Evolutionary conservation across 177 flowering plant genomes (phyloP).

Genomic region (Vitis hybrid): DNA sequence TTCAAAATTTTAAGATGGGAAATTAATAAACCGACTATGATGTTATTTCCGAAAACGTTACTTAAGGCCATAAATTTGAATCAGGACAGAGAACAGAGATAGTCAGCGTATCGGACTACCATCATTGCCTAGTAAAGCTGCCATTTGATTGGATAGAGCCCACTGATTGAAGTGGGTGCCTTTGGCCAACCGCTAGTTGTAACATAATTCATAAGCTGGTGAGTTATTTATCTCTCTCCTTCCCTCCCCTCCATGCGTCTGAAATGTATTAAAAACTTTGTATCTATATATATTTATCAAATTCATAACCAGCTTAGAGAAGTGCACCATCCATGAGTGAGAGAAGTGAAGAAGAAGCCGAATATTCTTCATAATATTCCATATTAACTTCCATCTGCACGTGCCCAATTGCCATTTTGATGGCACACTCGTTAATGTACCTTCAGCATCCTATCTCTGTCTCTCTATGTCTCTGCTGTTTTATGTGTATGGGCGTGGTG

Average conservation of each 20-base stretch:
- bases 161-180: not conserved
- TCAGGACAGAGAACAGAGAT: too few relatives aligned
- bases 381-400: not conserved
- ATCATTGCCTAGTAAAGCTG: not conserved
- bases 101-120: not conserved
- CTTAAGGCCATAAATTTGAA: too few relatives aligned
- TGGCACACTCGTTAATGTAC: constrained; percentile 5
- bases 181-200: not conserved
- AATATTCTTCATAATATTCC: constrained; percentile 11
- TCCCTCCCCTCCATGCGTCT: not conserved
- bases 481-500: not conserved
- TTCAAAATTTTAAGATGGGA: not conserved
- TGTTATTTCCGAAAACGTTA: too few relatives aligned
- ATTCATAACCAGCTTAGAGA: constrained; percentile 20
- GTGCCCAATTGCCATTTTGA: not conserved
- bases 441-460: not conserved
- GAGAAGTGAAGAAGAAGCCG: not conserved
- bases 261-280: not conserved
- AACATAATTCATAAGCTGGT: not conserved
- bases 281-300: not conserved
- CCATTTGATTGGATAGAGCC: too few relatives aligned
- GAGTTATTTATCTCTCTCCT: not conserved
- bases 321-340: constrained; percentile 13
- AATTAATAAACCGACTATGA: too few relatives aligned
- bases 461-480: too few relatives aligned